Evolutionary conservation across 2,329 filamentous ascomycete species (phyloP), one percentile per base, ranked within the genome.

Genomic region (Botrytis fabae): DNA sequence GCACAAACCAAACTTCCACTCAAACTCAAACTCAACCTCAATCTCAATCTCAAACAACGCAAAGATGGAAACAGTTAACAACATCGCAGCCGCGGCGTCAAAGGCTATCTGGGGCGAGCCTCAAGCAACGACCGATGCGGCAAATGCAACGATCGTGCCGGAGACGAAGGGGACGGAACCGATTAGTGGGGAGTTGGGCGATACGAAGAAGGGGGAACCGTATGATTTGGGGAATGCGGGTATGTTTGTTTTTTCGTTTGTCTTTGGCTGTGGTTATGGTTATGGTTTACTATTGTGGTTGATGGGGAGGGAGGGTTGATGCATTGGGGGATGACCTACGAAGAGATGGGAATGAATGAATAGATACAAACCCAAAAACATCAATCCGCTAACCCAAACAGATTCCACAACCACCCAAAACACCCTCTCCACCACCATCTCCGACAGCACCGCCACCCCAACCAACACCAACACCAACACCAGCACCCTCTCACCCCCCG

Each of bases 171-270:
- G 85, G 64, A 82, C 83, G 77, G 93, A 97, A 83, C 93, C 93
- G 28, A 81, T 94, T 62, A 92, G 92, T 32, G 93, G 93, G 35
- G 84, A 89, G 69, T 84, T 86, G 73, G 93, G 93, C 57, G 84
- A 91, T 80, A 91, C 92, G 7, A 86, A 86, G 38, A 86, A 85
- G 61, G 89, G 88, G 20, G 91, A 95, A 81, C 93, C 93, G 0
- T 97, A 90, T 78, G 93, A 96, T 80, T 89, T 89, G 73, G 93
- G 93, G 66, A 96, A 96, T 81, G 86, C 89, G 16, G 65, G 71
- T 73, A 25, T 18, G 71, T 70, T 25, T 4, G 46, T 51, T 18
- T 7, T 1, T 22, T 35, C 4, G 35, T 51, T 6, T 25, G 0
- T 51, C 16, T 40, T 51, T 38, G 42, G 2, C 28, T 46, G 8